Evolutionary conservation across 176 grass and related monocot species (phyloP).

Genomic region (Thalia dealbata): DNA sequence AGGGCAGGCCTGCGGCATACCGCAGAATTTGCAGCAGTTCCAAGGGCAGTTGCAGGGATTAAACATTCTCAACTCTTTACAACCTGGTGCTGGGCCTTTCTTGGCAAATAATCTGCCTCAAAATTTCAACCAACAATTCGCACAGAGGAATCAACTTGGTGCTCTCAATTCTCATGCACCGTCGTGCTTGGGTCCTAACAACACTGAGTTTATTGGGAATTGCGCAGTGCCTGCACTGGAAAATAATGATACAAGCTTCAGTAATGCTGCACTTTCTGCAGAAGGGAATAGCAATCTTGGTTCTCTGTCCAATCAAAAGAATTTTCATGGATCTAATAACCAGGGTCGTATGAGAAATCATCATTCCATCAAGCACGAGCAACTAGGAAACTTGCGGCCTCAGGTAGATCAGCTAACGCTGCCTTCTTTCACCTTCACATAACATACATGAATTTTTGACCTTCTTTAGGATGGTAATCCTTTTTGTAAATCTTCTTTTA

Average conservation of each 20-base stretch:
- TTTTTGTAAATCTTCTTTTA: background rate
- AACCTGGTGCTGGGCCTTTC: background rate
- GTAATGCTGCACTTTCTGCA: background rate
- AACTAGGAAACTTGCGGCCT: background rate
- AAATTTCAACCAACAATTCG: background rate
- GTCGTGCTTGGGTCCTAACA: background rate
- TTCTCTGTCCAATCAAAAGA: background rate
- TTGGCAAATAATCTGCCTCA: background rate
- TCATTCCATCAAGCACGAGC: background rate
- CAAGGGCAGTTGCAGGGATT: background rate
- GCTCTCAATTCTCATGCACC: background rate
- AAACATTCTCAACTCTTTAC: background rate
- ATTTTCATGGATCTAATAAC: background rate
- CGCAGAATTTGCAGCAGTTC: slow-evolving; percentile 1
- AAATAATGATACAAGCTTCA: slow-evolving; percentile 1
- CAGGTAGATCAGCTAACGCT: background rate
- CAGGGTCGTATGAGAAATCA: background rate
- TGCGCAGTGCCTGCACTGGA: background rate
- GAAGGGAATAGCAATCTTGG: background rate
- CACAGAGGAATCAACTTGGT: background rate
- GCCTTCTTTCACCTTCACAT: background rate
- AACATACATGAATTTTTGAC: background rate
- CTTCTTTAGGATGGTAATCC: background rate
- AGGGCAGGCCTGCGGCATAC: background rate
- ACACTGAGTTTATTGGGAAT: background rate